These are phyloP conservation scores for Neospora caninum DNA, from an alignment of 169 alveolate genomes.

Conservation along the genomic window DNA sequence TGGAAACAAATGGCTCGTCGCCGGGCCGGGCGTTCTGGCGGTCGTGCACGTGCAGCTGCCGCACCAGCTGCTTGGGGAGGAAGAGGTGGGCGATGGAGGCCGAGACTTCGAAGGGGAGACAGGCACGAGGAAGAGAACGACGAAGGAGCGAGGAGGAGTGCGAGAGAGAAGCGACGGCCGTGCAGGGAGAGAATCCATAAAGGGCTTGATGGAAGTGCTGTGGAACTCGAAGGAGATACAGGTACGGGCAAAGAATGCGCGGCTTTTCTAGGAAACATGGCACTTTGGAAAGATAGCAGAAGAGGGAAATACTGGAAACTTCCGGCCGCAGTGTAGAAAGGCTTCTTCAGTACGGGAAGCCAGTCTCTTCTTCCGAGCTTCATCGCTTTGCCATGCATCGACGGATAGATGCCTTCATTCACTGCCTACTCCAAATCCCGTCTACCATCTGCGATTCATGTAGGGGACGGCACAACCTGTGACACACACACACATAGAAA, in stretches of 20 bases:
- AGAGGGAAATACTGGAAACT: no score
- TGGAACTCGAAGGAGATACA: neutral
- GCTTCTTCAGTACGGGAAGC: no score
- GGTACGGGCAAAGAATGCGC: neutral
- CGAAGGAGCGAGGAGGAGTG: neutral
- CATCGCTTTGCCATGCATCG: no score
- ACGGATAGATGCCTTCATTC: no score
- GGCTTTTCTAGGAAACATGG: neutral
- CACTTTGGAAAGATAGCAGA: neutral
- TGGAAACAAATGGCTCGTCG: conserved; percentile 14
- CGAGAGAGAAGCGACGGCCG: neutral
- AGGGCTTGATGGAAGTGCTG: neutral
- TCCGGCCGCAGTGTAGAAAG: no score
- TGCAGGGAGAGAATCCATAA: neutral
- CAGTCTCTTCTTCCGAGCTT: no score
- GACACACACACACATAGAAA: no score
- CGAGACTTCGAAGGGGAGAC: neutral
- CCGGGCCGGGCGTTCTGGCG: conserved; percentile 14
- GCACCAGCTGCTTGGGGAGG: neutral
- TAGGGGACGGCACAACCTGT: no score
- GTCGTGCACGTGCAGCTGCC: neutral
- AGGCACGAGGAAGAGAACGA: neutral
- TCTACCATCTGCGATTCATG: no score
- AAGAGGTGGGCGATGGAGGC: neutral
- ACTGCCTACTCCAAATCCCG: no score